phyloP scores from a whole-genome alignment of 140 eudicot genomes.

The Anethum foeniculum region DNA sequence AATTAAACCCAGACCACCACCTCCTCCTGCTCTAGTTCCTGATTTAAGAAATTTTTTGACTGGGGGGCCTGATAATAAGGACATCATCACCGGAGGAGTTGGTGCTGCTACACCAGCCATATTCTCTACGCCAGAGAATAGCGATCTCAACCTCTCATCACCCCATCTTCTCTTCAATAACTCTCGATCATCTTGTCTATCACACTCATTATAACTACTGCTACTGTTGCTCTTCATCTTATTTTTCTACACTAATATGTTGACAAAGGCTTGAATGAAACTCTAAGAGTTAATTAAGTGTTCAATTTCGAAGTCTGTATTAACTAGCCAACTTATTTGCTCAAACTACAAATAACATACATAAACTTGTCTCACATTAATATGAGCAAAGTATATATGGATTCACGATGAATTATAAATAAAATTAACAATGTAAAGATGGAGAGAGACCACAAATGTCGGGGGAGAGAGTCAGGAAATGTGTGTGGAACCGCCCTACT shows the following conservation, averaged over 20 bases:
- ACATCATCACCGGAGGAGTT: not conserved
- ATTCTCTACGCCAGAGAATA: not conserved
- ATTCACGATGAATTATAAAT: not conserved
- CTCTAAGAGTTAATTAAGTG: not conserved
- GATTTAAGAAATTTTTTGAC: not conserved
- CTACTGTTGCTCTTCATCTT: not conserved
- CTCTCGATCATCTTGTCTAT: not conserved
- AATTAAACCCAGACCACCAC: not conserved
- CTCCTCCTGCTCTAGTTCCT: not conserved
- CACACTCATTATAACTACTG: not conserved
- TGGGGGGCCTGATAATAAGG: constrained; percentile 22
- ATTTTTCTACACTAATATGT: not conserved
- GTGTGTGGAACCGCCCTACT: constrained; percentile 44
- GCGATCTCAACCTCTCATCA: not conserved
- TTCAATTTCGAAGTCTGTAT: not conserved
- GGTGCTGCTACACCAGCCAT: not conserved
- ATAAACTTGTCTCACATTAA: not conserved
- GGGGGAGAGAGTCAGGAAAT: constrained; percentile 34
- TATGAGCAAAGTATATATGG: not conserved
- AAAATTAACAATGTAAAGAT: not conserved
- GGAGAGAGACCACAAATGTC: constrained; percentile 48
- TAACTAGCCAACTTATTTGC: not conserved
- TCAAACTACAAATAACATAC: not conserved
- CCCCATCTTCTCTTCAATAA: not conserved
- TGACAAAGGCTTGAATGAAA: not conserved